Evolutionary conservation across 1,139 yeast species (phyloP), one percentile per base, ranked within the genome.

Genomic region (Nematodospora anomalae): DNA sequence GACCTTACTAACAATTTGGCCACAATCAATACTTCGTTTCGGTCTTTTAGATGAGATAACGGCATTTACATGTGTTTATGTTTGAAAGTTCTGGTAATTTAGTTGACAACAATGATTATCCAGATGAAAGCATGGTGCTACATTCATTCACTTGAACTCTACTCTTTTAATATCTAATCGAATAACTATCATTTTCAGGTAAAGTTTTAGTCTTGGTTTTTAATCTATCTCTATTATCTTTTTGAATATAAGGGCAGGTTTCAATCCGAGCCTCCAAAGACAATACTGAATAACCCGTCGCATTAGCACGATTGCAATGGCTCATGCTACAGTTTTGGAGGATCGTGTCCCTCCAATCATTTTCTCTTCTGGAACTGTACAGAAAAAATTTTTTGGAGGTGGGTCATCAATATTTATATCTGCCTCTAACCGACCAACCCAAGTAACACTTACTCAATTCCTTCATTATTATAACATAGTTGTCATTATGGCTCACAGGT

Each of bases 401-500:
- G n/a, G n/a, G n/a, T n/a, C n/a, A n/a, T n/a, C n/a, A n/a, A n/a
- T n/a, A n/a, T n/a, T n/a, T n/a, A n/a, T n/a, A n/a, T n/a, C n/a
- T n/a, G n/a, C n/a, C n/a, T n/a, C n/a, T n/a, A n/a, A n/a, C n/a
- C n/a, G n/a, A n/a, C n/a, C n/a, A n/a, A n/a, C n/a, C n/a, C n/a
- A n/a, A n/a, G n/a, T n/a, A n/a, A n/a, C n/a, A n/a, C n/a, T n/a
- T n/a, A n/a, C n/a, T n/a, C n/a, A n/a, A n/a, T n/a, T n/a, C n/a
- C n/a, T n/a, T n/a, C n/a, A n/a, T n/a, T n/a, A n/a, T n/a, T n/a
- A n/a, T n/a, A n/a, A n/a, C n/a, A n/a, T n/a, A n/a, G n/a, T n/a
- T n/a, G n/a, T n/a, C n/a, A n/a, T n/a, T 37, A 71, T 71, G 97
- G 97, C 98, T 46, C 96, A 90, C 61, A 80, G 97, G 69, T 75